Percentiles rank a stretch among this genome's conserved stretches.
Conservation (phyloP, 202 grass and related monocot genomes). For the Schoenoplectus tabernaemontani region DNA sequence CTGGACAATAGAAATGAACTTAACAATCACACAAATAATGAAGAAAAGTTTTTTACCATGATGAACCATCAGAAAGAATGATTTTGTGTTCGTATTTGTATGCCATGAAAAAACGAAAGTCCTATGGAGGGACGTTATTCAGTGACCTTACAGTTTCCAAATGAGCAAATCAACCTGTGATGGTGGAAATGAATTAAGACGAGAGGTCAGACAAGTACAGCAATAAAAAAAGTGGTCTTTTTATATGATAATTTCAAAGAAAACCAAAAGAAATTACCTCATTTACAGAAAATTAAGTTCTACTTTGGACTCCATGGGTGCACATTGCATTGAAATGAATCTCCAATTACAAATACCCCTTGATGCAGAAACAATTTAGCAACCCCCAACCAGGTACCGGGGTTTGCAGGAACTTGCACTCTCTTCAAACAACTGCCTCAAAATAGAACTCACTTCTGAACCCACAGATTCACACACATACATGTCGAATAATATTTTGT, state of each 20-base stretch:
- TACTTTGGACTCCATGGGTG: not conserved
- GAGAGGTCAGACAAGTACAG: not conserved
- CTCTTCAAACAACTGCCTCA: constrained; percentile 37
- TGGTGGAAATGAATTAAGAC: not conserved
- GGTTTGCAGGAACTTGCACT: constrained; percentile 12
- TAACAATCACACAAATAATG: not conserved
- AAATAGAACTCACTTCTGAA: constrained; percentile 33
- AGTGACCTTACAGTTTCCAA: not conserved
- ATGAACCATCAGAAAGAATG: not conserved
- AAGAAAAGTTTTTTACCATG: not conserved
- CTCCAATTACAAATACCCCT: not conserved
- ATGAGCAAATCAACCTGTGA: not conserved
- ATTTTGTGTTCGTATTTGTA: not conserved
- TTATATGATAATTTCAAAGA: not conserved
- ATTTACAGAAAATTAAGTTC: not conserved
- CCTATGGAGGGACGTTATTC: not conserved
- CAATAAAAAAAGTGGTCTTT: not conserved
- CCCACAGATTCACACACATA: constrained; percentile 32
- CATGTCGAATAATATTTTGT: constrained; percentile 38
- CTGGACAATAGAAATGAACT: not conserved
- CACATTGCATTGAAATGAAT: not conserved
- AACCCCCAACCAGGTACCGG: constrained; percentile 16
- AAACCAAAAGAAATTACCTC: not conserved
- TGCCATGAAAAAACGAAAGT: not conserved
- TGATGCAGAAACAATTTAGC: constrained; percentile 21